A percentile compares a stretch with the other conserved stretches of the same genome.
phyloP scores from a whole-genome alignment of 2,329 filamentous ascomycete species.

The Aspergillus persii region DNA sequence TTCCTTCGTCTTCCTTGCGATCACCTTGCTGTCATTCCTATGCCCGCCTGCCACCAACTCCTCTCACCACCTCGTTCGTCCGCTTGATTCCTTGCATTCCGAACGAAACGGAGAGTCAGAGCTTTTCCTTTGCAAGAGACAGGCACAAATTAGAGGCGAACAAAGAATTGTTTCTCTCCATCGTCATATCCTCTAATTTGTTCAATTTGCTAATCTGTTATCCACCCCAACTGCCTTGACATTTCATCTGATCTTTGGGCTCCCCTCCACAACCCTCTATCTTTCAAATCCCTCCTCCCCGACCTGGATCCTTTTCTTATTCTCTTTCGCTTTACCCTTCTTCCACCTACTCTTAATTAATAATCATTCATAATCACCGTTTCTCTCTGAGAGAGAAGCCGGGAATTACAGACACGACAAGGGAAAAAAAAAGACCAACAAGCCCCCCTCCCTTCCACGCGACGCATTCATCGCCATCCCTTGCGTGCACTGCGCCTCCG shows the following conservation, averaged over 20 bases:
- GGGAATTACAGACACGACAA: not conserved
- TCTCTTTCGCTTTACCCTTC: not conserved
- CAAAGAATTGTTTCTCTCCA: not conserved
- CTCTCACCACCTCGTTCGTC: constrained; percentile 12
- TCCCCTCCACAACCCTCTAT: constrained; percentile 1
- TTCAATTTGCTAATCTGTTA: constrained; percentile 2
- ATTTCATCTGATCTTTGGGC: constrained; percentile 2
- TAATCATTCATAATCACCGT: not conserved
- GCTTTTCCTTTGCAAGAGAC: not conserved
- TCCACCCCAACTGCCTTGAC: constrained; percentile 8
- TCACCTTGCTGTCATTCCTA: constrained; percentile 11
- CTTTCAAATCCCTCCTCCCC: not conserved
- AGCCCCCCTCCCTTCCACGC: constrained; percentile 28
- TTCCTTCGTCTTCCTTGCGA: constrained; percentile 13
- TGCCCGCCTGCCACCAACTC: constrained; percentile 16
- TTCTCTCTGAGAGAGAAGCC: constrained; percentile 2
- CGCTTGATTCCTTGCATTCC: constrained; percentile 13
- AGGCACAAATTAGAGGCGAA: not conserved
- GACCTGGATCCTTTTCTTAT: not conserved
- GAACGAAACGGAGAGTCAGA: constrained; percentile 1
- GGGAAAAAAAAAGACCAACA: constrained; percentile 4
- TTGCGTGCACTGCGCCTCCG: constrained; percentile 30
- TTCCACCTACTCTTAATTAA: not conserved
- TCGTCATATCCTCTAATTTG: constrained; percentile 5
- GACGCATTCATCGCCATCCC: constrained; percentile 29